Evolutionary conservation across 345 rosid genomes (phyloP), one percentile per base, ranked within the genome.

Genomic region (Viola odorata): DNA sequence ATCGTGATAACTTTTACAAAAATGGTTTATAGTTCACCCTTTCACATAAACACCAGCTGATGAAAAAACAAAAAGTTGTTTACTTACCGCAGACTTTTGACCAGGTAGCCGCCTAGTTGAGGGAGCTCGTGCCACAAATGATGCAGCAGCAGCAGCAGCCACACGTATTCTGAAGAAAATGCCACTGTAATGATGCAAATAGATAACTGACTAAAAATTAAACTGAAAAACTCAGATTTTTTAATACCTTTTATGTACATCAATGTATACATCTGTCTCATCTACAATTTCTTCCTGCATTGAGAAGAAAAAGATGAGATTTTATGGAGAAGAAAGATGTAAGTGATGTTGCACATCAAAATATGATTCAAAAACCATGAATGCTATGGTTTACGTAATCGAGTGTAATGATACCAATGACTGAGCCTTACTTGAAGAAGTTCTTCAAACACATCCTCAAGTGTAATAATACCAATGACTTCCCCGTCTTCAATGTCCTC

Each of bases 271-370:
- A 64, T 87, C 87, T 7, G 95, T 87, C 78, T 84, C 95, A 53
- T 87, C 95, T 41, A 87, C 91, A 45, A 87, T 87, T 62, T 87
- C 95, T 71, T 85, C 78, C 95, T 87, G 84, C 74, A 76, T 42
- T 45, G 57, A 9, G 50, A 47, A n/a, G 32, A 23, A 23, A 23
- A 23, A 23, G 32, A 23, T 23, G 32, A 23, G 32, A 23, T 23
- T 23, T 0, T 23, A 23, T 23, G 32, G 32, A 23, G 32, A 23
- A 23, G 32, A 23, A 23, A 23, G 32, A 23, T 23, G 32, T 23
- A 23, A 2, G 32, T 23, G 32, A 23, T 0, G 32, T 23, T 23
- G 32, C 32, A 23, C 2, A 23, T 23, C 32, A 23, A 23, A 23
- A 23, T 23, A 23, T 23, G 32, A 23, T 23, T 23, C 32, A 1